Evolutionary conservation across 768 basidiomycete genomes (phyloP).

Genomic region (Auricularia sp.): DNA sequence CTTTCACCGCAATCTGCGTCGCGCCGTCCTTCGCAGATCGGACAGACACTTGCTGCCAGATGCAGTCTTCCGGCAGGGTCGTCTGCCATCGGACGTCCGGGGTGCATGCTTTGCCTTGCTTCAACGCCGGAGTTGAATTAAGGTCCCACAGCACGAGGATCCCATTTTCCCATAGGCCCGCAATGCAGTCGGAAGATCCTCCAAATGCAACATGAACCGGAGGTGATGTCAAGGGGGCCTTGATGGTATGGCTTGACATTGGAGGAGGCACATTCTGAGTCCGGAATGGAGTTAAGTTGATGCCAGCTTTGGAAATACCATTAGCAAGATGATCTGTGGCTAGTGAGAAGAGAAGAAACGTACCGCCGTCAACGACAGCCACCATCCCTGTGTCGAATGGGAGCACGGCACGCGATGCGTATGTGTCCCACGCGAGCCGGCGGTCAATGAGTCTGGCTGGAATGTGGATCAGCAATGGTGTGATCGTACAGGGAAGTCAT

Average conservation of each 20-base stretch:
- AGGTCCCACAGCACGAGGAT: constrained; percentile 60
- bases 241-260: constrained; percentile 61
- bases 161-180: constrained; percentile 62
- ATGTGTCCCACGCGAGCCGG: constrained; percentile 72
- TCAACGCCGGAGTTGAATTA: constrained; percentile 38
- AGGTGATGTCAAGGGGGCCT: constrained; percentile 17
- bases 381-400: constrained; percentile 77
- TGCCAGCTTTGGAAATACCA: constrained; percentile 35
- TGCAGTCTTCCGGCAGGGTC: background rate
- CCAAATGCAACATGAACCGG: constrained; percentile 66
- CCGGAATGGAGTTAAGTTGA: constrained; percentile 87
- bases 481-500: constrained; percentile 15
- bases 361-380: constrained; percentile 83
- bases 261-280: constrained; percentile 97
- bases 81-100: background rate
- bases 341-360: constrained; percentile 17
- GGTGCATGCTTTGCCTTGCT: background rate
- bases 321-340: background rate
- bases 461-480: background rate
- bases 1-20: background rate
- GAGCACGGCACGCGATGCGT: constrained; percentile 41
- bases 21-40: background rate
- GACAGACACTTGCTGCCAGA: background rate
- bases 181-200: constrained; percentile 43
- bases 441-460: constrained; percentile 43